These are phyloP conservation scores for Lachnellula hyalina DNA, from an alignment of 2,329 filamentous ascomycete species.

Conservation along the genomic window DNA sequence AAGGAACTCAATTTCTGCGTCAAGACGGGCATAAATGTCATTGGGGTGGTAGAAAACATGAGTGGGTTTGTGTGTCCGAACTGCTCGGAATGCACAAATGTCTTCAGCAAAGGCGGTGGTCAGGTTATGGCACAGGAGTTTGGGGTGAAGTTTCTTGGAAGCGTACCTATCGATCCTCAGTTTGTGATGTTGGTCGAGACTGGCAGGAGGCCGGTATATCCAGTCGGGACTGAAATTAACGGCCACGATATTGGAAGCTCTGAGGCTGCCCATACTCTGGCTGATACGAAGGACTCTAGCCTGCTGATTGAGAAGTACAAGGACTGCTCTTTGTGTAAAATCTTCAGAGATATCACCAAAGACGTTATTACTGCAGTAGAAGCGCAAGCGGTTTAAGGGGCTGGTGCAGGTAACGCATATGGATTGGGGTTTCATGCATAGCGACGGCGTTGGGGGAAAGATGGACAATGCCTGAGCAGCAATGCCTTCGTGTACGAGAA, in stretches of 20 bases:
- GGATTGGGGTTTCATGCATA: neutral
- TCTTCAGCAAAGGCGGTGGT: slow-evolving; percentile 89
- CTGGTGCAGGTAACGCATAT: neutral
- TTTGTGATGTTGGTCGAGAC: slow-evolving; percentile 87
- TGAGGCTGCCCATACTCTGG: slow-evolving; percentile 25
- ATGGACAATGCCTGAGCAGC: neutral
- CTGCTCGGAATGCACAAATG: slow-evolving; percentile 80
- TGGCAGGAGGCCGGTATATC: slow-evolving; percentile 58
- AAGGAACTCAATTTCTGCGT: slow-evolving; percentile 85
- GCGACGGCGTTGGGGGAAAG: slow-evolving; percentile 2
- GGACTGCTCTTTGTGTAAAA: slow-evolving; percentile 61
- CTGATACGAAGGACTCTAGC: slow-evolving; percentile 35
- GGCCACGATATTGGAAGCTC: slow-evolving; percentile 45
- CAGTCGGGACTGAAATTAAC: slow-evolving; percentile 58
- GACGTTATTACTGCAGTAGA: slow-evolving; percentile 39
- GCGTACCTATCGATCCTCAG: slow-evolving; percentile 86
- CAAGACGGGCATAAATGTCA: slow-evolving; percentile 74
- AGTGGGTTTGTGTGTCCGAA: slow-evolving; percentile 79
- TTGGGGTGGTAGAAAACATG: slow-evolving; percentile 98
- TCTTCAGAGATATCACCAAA: slow-evolving; percentile 62
- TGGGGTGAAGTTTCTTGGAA: slow-evolving; percentile 74
- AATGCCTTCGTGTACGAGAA: too few relatives aligned
- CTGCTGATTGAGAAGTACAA: slow-evolving; percentile 66
- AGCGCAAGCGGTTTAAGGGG: slow-evolving; percentile 1
- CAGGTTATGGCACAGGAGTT: slow-evolving; percentile 86